These are phyloP conservation scores for Emericellopsis atlantica DNA, from an alignment of 2,329 filamentous ascomycete species.

Conservation along the genomic window DNA sequence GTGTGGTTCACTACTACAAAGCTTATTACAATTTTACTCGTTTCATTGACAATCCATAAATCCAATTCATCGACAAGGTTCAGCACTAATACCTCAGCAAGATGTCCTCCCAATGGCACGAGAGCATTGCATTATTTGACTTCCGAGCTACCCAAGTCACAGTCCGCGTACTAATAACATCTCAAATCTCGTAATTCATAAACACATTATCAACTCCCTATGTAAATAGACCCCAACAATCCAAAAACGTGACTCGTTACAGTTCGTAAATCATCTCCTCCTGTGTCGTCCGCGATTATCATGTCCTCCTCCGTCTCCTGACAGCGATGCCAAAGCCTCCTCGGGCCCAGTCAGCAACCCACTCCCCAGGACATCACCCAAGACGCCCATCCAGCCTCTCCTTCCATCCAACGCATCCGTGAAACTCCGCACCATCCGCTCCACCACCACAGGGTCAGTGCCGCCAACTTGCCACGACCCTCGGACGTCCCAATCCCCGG, in stretches of 20 bases:
- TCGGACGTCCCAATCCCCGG: slow-evolving; percentile 20
- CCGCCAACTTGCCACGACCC: slow-evolving; percentile 32
- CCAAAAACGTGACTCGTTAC: not conserved
- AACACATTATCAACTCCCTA: no score
- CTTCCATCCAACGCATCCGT: slow-evolving; percentile 5
- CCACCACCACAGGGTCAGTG: slow-evolving; percentile 21
- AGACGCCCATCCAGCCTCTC: slow-evolving; percentile 2
- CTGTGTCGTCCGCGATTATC: slow-evolving; percentile 2
- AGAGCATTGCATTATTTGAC: no score
- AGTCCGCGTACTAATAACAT: no score
- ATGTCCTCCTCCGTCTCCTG: not conserved
- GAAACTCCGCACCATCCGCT: slow-evolving; percentile 4
- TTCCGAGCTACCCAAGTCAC: no score
- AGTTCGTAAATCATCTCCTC: not conserved
- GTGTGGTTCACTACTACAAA: no score
- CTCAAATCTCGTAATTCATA: no score
- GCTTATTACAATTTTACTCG: no score
- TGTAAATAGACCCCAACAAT: not conserved
- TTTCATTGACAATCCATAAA: no score
- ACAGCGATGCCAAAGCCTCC: no score
- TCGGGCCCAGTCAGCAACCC: not conserved
- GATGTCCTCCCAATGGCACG: no score
- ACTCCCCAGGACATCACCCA: not conserved
- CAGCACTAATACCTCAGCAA: no score
- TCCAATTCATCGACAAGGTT: no score